Conservation (phyloP, 495 filamentous ascomycete species). For the Penicillium mononematosum region DNA sequence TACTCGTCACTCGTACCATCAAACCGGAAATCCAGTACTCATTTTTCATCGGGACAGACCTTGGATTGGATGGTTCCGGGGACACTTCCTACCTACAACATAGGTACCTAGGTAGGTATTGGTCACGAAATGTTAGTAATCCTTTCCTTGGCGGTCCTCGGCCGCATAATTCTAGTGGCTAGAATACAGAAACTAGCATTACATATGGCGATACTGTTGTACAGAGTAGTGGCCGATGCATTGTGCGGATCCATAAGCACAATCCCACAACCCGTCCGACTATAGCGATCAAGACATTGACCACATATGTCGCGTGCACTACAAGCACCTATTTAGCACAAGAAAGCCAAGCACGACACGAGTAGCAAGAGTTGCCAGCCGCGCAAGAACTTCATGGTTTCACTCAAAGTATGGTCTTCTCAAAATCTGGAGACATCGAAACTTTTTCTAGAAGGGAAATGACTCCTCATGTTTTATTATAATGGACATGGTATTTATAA, state of each 20-base stretch:
- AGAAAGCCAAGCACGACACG: slow-evolving; percentile 4
- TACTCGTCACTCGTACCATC: not conserved
- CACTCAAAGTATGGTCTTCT: not conserved
- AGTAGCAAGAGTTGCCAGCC: slow-evolving; percentile 2
- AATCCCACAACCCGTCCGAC: slow-evolving; percentile 3
- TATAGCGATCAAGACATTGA: slow-evolving; percentile 8
- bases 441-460: not conserved
- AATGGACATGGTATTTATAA: too few relatives aligned
- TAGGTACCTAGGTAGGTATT: not conserved
- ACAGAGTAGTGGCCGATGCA: slow-evolving; percentile 1
- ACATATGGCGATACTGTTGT: not conserved
- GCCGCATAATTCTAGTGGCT: not conserved
- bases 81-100: too few relatives aligned
- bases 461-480: too few relatives aligned
- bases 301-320: slow-evolving; percentile 6
- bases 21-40: not conserved
- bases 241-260: not conserved
- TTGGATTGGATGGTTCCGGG: not conserved
- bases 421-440: slow-evolving; percentile 4
- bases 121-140: slow-evolving; percentile 6
- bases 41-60: not conserved
- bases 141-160: not conserved
- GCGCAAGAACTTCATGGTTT: slow-evolving; percentile 4
- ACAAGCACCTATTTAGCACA: slow-evolving; percentile 2
- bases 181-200: not conserved